These are phyloP conservation scores for Lentinula detonsa DNA, from an alignment of 768 basidiomycete species.

Conservation along the genomic window DNA sequence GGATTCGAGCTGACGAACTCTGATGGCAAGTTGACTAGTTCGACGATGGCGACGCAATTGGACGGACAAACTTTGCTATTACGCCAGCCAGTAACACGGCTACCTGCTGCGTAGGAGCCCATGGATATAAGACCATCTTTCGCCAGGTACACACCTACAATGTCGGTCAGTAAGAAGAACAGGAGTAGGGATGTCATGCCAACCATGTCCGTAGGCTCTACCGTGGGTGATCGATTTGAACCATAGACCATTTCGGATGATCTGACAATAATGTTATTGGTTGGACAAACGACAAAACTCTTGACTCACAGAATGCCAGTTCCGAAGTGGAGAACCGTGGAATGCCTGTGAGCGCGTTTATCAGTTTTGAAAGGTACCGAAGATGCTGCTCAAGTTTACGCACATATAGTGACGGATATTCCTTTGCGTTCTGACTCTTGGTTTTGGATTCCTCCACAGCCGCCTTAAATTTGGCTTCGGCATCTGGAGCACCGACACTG, in stretches of 20 bases:
- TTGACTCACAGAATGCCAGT: conserved; percentile 62
- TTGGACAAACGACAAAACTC: neutral
- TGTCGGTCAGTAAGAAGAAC: neutral
- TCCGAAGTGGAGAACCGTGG: conserved; percentile 58
- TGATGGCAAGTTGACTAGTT: conserved; percentile 56
- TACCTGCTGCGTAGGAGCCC: conserved; percentile 30
- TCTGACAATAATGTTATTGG: conserved; percentile 28
- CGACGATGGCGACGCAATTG: conserved; percentile 53
- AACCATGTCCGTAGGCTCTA: conserved; percentile 59
- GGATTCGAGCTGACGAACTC: conserved; percentile 48
- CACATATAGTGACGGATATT: conserved; percentile 44
- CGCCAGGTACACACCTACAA: conserved; percentile 60
- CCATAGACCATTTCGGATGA: conserved; percentile 70
- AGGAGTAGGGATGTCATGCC: conserved; percentile 2
- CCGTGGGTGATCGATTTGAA: conserved; percentile 50
- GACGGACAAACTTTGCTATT: conserved; percentile 43
- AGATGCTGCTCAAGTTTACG: conserved; percentile 11
- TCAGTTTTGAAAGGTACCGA: neutral
- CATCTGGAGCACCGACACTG: conserved; percentile 65
- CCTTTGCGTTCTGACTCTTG: conserved; percentile 30
- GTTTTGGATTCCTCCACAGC: conserved; percentile 35
- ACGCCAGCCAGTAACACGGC: conserved; percentile 33
- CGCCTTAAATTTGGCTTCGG: conserved; percentile 57
- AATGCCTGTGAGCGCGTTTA: conserved; percentile 41
- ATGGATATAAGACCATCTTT: conserved; percentile 50